Conservation (phyloP, 2,329 filamentous ascomycete species). For the Fonsecaea nubica region DNA sequence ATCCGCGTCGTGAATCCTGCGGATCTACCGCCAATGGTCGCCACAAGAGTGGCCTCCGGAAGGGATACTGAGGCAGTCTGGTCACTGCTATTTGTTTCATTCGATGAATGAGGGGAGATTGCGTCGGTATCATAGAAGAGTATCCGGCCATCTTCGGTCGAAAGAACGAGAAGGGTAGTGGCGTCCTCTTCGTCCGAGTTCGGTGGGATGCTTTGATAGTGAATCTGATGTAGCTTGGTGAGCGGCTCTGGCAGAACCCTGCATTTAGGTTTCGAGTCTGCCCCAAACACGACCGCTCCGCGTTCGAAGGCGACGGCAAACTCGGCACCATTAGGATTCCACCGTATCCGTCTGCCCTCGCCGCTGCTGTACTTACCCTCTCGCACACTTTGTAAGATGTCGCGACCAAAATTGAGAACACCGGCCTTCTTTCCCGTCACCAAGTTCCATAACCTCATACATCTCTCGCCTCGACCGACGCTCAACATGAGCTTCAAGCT, state of each 20-base stretch:
- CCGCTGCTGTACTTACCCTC: slow-evolving; percentile 79
- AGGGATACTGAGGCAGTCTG: slow-evolving; percentile 52
- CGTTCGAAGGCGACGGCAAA: slow-evolving; percentile 90
- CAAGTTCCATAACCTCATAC: slow-evolving; percentile 94
- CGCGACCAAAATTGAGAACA: slow-evolving; percentile 81
- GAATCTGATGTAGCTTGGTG: slow-evolving; percentile 84
- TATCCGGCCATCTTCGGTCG: slow-evolving; percentile 88
- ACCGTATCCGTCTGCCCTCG: slow-evolving; percentile 81
- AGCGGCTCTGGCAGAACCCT: slow-evolving; percentile 70
- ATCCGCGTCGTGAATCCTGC: slow-evolving; percentile 73
- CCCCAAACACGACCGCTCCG: slow-evolving; percentile 79
- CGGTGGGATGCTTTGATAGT: slow-evolving; percentile 65
- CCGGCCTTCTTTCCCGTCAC: slow-evolving; percentile 96
- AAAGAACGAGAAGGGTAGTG: slow-evolving; percentile 68
- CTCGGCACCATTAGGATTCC: slow-evolving; percentile 78
- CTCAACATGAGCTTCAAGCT: slow-evolving; percentile 97
- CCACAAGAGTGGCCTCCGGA: slow-evolving; percentile 67
- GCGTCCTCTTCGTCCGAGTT: slow-evolving; percentile 51
- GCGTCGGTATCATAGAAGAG: slow-evolving; percentile 76
- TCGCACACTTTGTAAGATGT: slow-evolving; percentile 74
- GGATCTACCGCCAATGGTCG: slow-evolving; percentile 77
- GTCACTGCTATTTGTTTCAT: slow-evolving; percentile 47
- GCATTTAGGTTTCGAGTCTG: slow-evolving; percentile 79
- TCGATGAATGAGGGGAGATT: slow-evolving; percentile 38
- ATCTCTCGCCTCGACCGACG: slow-evolving; percentile 85